Evolutionary conservation across 192 early-diverging fungal species (phyloP), one percentile per base, ranked within the genome.

Genomic region (Umbelopsis isabellina): DNA sequence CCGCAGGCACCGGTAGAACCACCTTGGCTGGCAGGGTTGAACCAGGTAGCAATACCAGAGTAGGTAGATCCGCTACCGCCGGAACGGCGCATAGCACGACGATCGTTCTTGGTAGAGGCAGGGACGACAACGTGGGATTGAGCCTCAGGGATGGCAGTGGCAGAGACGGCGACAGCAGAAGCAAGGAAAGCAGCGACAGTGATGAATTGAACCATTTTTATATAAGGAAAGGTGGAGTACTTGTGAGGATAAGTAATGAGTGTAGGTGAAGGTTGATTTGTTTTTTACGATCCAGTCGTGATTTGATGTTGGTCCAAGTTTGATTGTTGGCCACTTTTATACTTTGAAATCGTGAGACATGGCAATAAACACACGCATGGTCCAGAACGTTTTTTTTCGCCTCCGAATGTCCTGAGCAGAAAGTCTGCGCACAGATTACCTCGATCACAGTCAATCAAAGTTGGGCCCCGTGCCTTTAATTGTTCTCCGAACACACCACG

Each of bases 11-110:
- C 82, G 41, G 45, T 37, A 10, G 77, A 72, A 27, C 71, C 67
- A 25, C 72, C 72, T 48, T 74, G 66, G 20, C 18, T 55, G 3
- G 50, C 67, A 67, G 77, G 79, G 15, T 79, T 72, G 76, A 83
- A 83, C 74, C 79, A 83, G 30, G 82, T 83, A 35, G 71, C 79
- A 21, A 52, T 49, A 35, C 82, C 82, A 35, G 27, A 23, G 72
- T 49, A 80, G 21, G 71, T 45, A 35, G 65, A 41, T 1, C 20
- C 21, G 41, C 73, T 35, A 12, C 67, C 69, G 23, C 55, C 67
- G 30, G 65, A 22, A 61, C 72, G 46, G 49, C 70, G 70, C 16
- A 65, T 53, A 35, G 78, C 66, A 18, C 70, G 61, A 23, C 45
- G 35, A 18, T 48, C 37, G 15, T 67, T 65, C n/a, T 35, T 70